Conservation (phyloP, 805 yeast species). For the Naumovozyma dairenensis region DNA sequence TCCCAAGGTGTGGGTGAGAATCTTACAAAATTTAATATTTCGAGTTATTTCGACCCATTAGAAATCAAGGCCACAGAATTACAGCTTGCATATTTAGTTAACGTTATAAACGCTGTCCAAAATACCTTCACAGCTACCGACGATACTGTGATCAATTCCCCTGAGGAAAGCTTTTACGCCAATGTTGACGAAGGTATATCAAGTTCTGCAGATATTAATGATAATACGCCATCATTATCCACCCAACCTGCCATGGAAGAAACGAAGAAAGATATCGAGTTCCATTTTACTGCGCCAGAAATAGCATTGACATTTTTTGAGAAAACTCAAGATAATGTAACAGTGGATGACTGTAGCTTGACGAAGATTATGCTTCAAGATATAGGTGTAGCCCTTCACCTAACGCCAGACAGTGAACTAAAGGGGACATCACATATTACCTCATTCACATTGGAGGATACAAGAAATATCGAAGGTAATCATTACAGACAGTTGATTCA, state of each 20-base stretch:
- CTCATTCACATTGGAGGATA: constrained; percentile 72
- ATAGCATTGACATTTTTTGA: constrained; percentile 54
- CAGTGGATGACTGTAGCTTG: constrained; percentile 35
- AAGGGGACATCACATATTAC: constrained; percentile 53
- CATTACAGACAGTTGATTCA: constrained; percentile 79
- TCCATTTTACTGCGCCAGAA: constrained; percentile 51
- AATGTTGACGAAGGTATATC: constrained; percentile 35
- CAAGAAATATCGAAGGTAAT: constrained; percentile 51
- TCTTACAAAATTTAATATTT: constrained; percentile 45
- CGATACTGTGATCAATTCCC: constrained; percentile 42
- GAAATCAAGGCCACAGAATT: constrained; percentile 60
- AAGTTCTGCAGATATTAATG: constrained; percentile 17
- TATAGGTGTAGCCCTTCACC: constrained; percentile 39
- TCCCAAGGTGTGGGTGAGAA: constrained; percentile 8
- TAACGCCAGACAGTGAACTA: constrained; percentile 46
- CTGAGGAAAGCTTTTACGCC: constrained; percentile 56
- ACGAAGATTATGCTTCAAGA: constrained; percentile 54
- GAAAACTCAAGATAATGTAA: constrained; percentile 32
- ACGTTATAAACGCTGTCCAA: constrained; percentile 46
- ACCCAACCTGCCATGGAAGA: constrained; percentile 4
- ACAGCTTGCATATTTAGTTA: constrained; percentile 51
- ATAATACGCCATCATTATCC: constrained; percentile 5
- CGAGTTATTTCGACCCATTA: constrained; percentile 43
- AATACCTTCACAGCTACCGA: constrained; percentile 41
- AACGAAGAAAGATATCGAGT: constrained; percentile 19